These are phyloP conservation scores for Candida gigantensis DNA, from an alignment of 1,139 yeast species.

Conservation along the genomic window DNA sequence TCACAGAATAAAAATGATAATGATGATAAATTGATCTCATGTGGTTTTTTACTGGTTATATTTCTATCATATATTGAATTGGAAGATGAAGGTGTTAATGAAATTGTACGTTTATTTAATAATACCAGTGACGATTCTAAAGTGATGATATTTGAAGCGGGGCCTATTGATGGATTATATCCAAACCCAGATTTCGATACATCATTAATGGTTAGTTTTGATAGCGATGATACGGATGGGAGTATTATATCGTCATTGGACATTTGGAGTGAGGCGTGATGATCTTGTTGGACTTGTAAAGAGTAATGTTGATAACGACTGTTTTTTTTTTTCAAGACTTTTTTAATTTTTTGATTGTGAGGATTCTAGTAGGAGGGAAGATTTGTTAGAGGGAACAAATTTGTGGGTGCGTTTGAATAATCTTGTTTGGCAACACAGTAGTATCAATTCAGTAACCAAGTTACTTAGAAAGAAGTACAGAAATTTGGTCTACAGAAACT, in stretches of 20 bases:
- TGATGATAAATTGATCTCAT: conserved; percentile 67
- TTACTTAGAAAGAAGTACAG: too few relatives aligned
- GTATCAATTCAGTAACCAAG: too few relatives aligned
- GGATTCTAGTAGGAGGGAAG: too few relatives aligned
- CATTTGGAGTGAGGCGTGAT: conserved; percentile 19
- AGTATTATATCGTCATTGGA: conserved; percentile 38
- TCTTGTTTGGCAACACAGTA: too few relatives aligned
- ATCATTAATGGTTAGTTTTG: conserved; percentile 39
- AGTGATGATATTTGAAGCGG: conserved; percentile 41
- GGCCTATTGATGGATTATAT: conserved; percentile 47
- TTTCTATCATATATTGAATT: conserved; percentile 67
- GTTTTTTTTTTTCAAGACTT: too few relatives aligned
- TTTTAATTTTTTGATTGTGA: too few relatives aligned
- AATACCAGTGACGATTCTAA: conserved; percentile 37
- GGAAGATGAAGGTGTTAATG: conserved; percentile 32
- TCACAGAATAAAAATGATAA: conserved; percentile 74
- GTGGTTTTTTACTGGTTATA: conserved; percentile 56
- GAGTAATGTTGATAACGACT: too few relatives aligned
- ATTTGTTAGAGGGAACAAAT: too few relatives aligned
- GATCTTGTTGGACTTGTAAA: background rate
- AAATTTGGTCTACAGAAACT: too few relatives aligned
- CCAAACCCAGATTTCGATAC: conserved; percentile 41
- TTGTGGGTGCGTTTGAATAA: too few relatives aligned
- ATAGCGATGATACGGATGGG: conserved; percentile 39
- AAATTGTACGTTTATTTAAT: conserved; percentile 34